Evolutionary conservation across 257 asterid species (phyloP), one percentile per base, ranked within the genome.

Genomic region (Catharanthus roseus): DNA sequence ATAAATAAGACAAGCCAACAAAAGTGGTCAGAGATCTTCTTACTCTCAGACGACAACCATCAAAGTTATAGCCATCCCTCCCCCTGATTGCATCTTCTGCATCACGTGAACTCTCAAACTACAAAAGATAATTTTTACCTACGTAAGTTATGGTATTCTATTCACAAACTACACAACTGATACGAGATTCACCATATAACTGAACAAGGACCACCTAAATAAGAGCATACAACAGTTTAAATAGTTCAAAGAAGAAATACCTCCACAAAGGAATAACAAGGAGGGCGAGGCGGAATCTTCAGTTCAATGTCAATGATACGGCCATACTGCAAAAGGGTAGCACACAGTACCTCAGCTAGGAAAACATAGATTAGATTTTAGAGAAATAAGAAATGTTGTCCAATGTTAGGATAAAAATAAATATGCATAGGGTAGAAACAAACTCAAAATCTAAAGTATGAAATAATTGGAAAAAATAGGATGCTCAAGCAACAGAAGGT

Each of bases 41-140:
- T 81, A 95, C 99, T 90, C 98, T 88, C 86, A 95, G 75, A 24
- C 96, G 90, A 67, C 98, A 88, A 21, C 99, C 98, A 72, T 95
- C 98, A 84, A 89, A 95, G 86, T 90, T 88, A 79, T 91, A 88
- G 82, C 99, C 98, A 75, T 95, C 99, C 74, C 98, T 80, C 49
- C 98, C 96, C 83, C 96, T 87, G 67, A 95, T 95, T 42, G 99
- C 96, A 86, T 90, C 97, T 84, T 95, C 97, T 2, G 99, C 99
- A 79, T 92, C 98, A 71, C 95, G 90, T 18, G 92, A 47, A 82
- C 71, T 85, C 66, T 92, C 99, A 82, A 90, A 95, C 99, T 95
- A 80, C 65, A 80, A 8, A 29, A 69, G 60, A 53, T 39, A 71
- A 50, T 49, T 13, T 10, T 29, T 54, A 9, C 53, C 65, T 6